Conservation (phyloP, 1,284 basidiomycete genomes). For the Tilletia caries region DNA sequence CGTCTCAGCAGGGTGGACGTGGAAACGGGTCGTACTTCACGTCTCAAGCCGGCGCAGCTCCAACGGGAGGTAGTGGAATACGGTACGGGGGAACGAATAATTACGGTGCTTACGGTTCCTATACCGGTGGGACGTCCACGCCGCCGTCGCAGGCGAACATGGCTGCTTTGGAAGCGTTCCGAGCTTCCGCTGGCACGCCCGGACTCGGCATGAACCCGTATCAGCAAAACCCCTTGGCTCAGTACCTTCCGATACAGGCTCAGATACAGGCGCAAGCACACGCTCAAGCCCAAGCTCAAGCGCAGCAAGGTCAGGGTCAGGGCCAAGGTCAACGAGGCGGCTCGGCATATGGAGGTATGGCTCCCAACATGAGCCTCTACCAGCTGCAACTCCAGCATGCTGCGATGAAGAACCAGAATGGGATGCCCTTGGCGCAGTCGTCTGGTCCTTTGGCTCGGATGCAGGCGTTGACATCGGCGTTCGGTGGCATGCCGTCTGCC, state of each 20-base stretch:
- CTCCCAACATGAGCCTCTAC: neutral
- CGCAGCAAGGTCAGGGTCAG: no score
- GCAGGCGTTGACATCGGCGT: neutral
- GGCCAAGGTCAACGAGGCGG: neutral
- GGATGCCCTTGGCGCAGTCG: conserved; percentile 1
- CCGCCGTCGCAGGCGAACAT: neutral
- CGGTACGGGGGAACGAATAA: neutral
- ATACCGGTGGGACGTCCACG: neutral
- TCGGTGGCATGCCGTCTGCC: neutral
- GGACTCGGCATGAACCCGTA: neutral
- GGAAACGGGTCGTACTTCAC: no score
- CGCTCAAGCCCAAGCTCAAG: no score
- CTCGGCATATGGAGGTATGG: neutral
- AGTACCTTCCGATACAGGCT: neutral
- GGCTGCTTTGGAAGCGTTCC: neutral
- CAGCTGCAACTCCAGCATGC: conserved; percentile 10
- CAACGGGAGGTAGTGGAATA: neutral
- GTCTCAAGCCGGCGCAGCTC: neutral
- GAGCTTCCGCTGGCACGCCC: neutral
- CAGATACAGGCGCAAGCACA: neutral
- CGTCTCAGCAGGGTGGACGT: neutral
- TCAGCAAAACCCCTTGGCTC: neutral
- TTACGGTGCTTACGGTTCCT: neutral
- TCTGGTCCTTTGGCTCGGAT: conserved; percentile 1
- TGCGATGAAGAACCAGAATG: neutral